These are phyloP conservation scores for Fusarium caatingaense DNA, from an alignment of 2,329 filamentous ascomycete genomes.

Conservation along the genomic window DNA sequence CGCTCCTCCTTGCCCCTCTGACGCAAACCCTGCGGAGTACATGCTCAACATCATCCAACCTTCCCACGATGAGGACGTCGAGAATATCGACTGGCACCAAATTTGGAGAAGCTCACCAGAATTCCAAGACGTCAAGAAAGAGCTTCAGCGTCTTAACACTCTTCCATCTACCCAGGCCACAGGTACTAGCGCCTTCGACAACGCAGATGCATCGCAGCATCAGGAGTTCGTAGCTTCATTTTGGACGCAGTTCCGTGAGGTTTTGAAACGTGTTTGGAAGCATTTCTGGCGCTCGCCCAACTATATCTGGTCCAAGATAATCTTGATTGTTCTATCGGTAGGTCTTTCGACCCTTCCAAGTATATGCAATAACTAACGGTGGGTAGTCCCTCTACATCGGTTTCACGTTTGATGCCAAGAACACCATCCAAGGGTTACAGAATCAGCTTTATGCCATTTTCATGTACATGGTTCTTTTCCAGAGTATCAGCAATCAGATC, in stretches of 20 bases:
- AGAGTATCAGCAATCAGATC: constrained; percentile 67
- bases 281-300: constrained; percentile 58
- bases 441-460: constrained; percentile 77
- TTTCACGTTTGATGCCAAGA: constrained; percentile 70
- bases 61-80: constrained; percentile 42
- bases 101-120: constrained; percentile 55
- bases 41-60: constrained; percentile 63
- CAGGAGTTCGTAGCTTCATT: constrained; percentile 50
- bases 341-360: fast-evolving
- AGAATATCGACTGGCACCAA: constrained; percentile 61
- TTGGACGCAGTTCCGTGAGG: constrained; percentile 50
- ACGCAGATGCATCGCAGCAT: constrained; percentile 38
- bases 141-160: constrained; percentile 34
- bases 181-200: background rate
- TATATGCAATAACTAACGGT: background rate
- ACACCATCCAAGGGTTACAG: constrained; percentile 70
- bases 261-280: constrained; percentile 52
- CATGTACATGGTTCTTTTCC: constrained; percentile 76
- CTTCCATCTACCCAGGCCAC: background rate
- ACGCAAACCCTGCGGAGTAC: constrained; percentile 75
- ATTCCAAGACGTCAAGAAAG: constrained; percentile 43
- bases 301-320: constrained; percentile 69
- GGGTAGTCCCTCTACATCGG: constrained; percentile 68
- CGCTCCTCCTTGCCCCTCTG: constrained; percentile 62
- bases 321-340: constrained; percentile 38